A percentile compares a stretch with the other conserved stretches of the same genome.
phyloP scores from a whole-genome alignment of 768 basidiomycete genomes.

The Kwoniella sp. region DNA sequence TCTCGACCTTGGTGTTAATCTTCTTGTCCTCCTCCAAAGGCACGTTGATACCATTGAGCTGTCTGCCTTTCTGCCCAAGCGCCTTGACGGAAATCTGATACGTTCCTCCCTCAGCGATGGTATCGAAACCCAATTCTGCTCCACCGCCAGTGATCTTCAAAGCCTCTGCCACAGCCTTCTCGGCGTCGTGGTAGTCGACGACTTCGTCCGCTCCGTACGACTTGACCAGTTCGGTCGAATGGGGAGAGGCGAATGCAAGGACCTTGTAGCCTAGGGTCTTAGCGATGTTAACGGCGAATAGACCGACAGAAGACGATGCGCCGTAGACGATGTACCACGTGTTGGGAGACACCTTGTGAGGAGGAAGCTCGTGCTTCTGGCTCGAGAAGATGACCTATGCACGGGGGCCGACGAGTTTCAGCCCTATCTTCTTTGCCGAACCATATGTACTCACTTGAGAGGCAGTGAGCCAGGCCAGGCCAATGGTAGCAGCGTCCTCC shows the following conservation, averaged over 20 bases:
- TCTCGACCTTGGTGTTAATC: conserved; percentile 29
- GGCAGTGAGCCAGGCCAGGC: conserved; percentile 42
- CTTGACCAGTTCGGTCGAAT: conserved; percentile 57
- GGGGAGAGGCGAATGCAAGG: conserved; percentile 56
- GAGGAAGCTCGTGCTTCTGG: conserved; percentile 12
- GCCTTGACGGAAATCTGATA: conserved; percentile 31
- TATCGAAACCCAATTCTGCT: conserved; percentile 37
- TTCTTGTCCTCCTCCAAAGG: conserved; percentile 27
- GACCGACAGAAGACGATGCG: conserved; percentile 56
- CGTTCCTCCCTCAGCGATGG: conserved; percentile 35
- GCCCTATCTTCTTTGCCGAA: background rate
- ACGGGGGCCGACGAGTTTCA: background rate
- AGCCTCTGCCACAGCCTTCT: conserved; percentile 39
- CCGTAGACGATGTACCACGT: conserved; percentile 50
- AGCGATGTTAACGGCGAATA: conserved; percentile 50
- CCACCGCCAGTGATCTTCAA: conserved; percentile 37
- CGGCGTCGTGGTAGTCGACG: conserved; percentile 58
- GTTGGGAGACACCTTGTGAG: background rate
- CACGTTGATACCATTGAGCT: conserved; percentile 31
- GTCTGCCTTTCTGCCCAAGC: conserved; percentile 32
- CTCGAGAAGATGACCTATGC: conserved; percentile 3
- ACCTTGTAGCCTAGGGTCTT: conserved; percentile 50
- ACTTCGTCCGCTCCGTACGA: conserved; percentile 57
- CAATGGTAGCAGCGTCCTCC: conserved; percentile 37
- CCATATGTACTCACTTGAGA: conserved; percentile 27